phyloP scores from a whole-genome alignment of 768 basidiomycete genomes.

The Tephrocybe sp. region DNA sequence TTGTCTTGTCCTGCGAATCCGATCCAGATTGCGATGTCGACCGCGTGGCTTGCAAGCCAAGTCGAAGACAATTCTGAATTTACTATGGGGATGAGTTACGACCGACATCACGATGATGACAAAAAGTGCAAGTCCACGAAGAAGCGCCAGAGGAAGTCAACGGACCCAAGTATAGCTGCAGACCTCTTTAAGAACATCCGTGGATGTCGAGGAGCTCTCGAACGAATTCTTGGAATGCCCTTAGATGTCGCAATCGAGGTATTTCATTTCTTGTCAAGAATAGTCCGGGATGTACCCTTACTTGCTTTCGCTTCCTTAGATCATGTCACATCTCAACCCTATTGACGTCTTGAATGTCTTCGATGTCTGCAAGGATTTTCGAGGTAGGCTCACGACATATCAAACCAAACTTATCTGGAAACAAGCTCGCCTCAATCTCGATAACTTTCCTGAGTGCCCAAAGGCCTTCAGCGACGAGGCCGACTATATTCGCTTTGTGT shows the following conservation, averaged over 20 bases:
- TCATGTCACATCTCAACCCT: constrained; percentile 34
- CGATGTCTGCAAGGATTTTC: constrained; percentile 32
- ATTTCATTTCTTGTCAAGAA: neutral
- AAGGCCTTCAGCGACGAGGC: constrained; percentile 7
- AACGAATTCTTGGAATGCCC: constrained; percentile 26
- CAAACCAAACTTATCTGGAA: constrained; percentile 5
- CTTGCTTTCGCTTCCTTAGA: constrained; percentile 21
- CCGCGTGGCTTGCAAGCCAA: too few relatives aligned
- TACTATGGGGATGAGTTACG: too few relatives aligned
- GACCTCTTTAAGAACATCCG: constrained; percentile 4
- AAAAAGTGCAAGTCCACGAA: too few relatives aligned
- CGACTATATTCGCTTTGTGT: constrained; percentile 1
- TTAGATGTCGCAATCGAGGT: constrained; percentile 30
- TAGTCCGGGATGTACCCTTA: too few relatives aligned
- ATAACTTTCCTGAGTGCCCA: constrained; percentile 11
- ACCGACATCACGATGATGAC: too few relatives aligned
- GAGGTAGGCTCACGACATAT: constrained; percentile 20
- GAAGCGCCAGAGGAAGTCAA: constrained; percentile 1
- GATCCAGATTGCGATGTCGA: too few relatives aligned
- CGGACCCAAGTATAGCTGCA: neutral
- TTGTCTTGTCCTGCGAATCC: too few relatives aligned
- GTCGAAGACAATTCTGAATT: too few relatives aligned
- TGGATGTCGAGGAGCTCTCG: constrained; percentile 17
- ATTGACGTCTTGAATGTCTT: constrained; percentile 39
- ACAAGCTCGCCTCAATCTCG: constrained; percentile 5